These are phyloP conservation scores for Penicillium sp. DNA, from an alignment of 2,329 filamentous ascomycete species.

Conservation along the genomic window DNA sequence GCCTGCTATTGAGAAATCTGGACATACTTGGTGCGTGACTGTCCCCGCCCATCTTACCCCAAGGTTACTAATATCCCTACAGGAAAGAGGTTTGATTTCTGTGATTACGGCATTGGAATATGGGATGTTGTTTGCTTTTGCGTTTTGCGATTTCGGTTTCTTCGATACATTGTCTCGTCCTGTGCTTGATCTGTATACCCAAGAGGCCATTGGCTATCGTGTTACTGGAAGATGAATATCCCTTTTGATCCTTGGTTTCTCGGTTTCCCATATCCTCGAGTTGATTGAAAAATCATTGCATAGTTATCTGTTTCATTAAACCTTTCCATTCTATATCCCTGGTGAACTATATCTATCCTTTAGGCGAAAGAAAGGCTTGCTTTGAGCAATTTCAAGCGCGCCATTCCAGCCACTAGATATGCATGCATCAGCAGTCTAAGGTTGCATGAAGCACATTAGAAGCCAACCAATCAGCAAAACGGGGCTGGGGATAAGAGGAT, in stretches of 20 bases:
- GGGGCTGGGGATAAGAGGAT: background rate
- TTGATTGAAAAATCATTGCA: background rate
- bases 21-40: slow-evolving; percentile 37
- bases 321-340: too few relatives aligned
- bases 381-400: too few relatives aligned
- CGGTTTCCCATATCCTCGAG: background rate
- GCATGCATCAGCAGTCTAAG: background rate
- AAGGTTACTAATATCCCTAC: slow-evolving; percentile 14
- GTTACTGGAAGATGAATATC: slow-evolving; percentile 2
- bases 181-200: slow-evolving; percentile 11
- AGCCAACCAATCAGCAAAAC: background rate
- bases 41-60: background rate
- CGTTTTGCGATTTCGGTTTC: background rate
- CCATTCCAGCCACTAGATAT: background rate
- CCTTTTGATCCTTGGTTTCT: background rate
- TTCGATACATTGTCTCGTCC: background rate
- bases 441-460: background rate
- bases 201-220: slow-evolving; percentile 6
- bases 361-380: too few relatives aligned
- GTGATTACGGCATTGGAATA: background rate
- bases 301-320: background rate
- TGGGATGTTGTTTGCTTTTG: background rate
- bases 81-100: slow-evolving; percentile 32
- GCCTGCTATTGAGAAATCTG: slow-evolving; percentile 31
- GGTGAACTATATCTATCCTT: too few relatives aligned